Conservation (phyloP, 176 grass and related monocot species). For the Oryza glumipatula region DNA sequence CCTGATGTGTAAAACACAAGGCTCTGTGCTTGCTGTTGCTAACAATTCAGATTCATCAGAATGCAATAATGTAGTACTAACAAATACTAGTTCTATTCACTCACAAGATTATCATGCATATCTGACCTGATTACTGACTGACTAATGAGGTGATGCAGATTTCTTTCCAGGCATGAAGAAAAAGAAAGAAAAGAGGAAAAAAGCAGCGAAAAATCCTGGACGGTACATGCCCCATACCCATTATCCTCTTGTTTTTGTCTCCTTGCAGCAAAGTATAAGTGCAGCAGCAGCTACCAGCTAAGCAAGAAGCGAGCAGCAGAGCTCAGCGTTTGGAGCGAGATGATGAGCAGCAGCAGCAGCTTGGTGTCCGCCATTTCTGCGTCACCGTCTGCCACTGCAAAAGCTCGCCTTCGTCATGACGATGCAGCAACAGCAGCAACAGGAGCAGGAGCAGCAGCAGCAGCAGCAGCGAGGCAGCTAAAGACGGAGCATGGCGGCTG, state of each 20-base stretch:
- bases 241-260: slow-evolving; percentile 51
- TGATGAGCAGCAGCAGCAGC: slow-evolving; percentile 56
- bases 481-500: slow-evolving; percentile 33
- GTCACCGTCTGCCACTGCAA: slow-evolving; percentile 19
- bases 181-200: background rate
- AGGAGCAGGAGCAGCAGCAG: background rate
- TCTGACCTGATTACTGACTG: background rate
- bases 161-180: background rate
- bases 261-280: slow-evolving; percentile 15
- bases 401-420: slow-evolving; percentile 37
- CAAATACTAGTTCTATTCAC: background rate
- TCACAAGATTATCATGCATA: slow-evolving; percentile 8
- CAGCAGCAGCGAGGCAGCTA: slow-evolving; percentile 15
- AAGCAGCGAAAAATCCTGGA: slow-evolving; percentile 23
- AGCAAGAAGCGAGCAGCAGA: slow-evolving; percentile 13
- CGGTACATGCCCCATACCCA: slow-evolving; percentile 42
- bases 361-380: slow-evolving; percentile 44
- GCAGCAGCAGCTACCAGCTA: slow-evolving; percentile 3
- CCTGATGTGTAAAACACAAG: slow-evolving; percentile 4
- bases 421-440: background rate
- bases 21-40: background rate
- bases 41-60: background rate
- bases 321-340: slow-evolving; percentile 17
- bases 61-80: background rate
- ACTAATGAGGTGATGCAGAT: background rate